Base-by-base conservation (phyloP, 1,284 basidiomycete species). In the Trichosporon coremiiforme region DNA sequence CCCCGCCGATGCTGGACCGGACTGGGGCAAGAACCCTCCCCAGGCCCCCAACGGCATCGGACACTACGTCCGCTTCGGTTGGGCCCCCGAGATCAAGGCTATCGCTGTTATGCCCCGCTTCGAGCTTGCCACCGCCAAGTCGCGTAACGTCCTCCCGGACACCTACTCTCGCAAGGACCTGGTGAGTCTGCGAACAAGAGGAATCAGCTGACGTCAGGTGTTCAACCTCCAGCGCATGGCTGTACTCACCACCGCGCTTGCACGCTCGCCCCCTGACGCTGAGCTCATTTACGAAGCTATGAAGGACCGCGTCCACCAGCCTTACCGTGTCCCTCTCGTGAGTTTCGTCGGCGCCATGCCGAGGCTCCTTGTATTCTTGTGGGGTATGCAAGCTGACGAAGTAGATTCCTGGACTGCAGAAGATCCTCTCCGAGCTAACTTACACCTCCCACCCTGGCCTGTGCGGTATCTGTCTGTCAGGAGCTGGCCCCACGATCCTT, bases 261-360 rank as follows among this genome's bases (percentile, higher is more conserved):
- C 90, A 0, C 90, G 92, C 79, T 89, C 90, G 13, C 96, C 97
- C 1, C 95, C 95, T 0, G 94, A 99, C 81, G 88, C 94, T 0
- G 90, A 91, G 55, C 89, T 99, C 31, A 98, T 99, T 75, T 99
- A 96, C 84, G 95, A 99, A 83, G 97, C 96, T 0, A 99, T 99
- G 97, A 98, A 98, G 82, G 97, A 99, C 85, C 89, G 92, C 64
- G 88, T 99, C 13, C 97, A 99, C 83, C 97, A 99, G 82, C 97
- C 97, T 0, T 99, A 98, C 83, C 89, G 97, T 41, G 93, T 92
- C 84, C 84, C 87, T 53, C 86, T 99, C 68, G 94, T 82, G 68
- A 68, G 79, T 80, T 1, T 20, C 53, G 9, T 5, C 6, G 29
- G 57, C 57, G 55, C n/a, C 66, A 57, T 20, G 13, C 66, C 66